Evolutionary conservation across 2,329 filamentous ascomycete species (phyloP), one percentile per base, ranked within the genome.

Genomic region (Sporothrix inflata): DNA sequence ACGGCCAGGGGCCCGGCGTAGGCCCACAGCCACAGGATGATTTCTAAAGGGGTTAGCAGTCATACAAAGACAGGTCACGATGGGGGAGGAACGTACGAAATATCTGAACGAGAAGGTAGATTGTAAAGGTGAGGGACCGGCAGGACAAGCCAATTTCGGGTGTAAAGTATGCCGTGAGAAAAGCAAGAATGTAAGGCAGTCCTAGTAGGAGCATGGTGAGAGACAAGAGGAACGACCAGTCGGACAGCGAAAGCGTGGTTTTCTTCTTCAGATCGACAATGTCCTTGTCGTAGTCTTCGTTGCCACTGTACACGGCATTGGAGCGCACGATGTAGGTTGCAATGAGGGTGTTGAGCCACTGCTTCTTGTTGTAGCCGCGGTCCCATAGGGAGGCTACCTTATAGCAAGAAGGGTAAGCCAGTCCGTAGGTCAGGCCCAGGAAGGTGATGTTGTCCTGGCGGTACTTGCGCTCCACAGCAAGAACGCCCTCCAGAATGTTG

Each of bases 381-480:
- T 75, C 72, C 76, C 77, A 78, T 2, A 77, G 75, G 72, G 75
- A 77, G n/a, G 76, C 76, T 0, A 76, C 76, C 38, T 78, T 77
- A 73, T 77, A 78, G 72, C 75, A 76, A 24, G 76, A 77, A 0
- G 76, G 76, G 34, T 78, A 77, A 2, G 77, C 73, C 0, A 77
- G 74, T 1, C 75, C 76, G 30, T 76, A 78, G 6, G 69, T 72
- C 8, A 78, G 47, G 4, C 74, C 73, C 0, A 75, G 27, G 8
- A 76, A 21, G 16, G 42, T 73, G 49, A 74, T 69, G 42, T 72
- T 70, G 34, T 76, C 75, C 5, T 71, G 38, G 30, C 5, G 40
- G 55, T 49, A 73, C n/a, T 73, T 55, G 27, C 70, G 60, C 16
- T 76, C 73, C 4, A 75, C 73, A 8, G 73, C 77, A 21, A 78